Percentiles rank a stretch among this genome's conserved stretches.
These are phyloP conservation scores for Kodamaea ohmeri DNA, from an alignment of 1,139 yeast species.

Conservation along the genomic window DNA sequence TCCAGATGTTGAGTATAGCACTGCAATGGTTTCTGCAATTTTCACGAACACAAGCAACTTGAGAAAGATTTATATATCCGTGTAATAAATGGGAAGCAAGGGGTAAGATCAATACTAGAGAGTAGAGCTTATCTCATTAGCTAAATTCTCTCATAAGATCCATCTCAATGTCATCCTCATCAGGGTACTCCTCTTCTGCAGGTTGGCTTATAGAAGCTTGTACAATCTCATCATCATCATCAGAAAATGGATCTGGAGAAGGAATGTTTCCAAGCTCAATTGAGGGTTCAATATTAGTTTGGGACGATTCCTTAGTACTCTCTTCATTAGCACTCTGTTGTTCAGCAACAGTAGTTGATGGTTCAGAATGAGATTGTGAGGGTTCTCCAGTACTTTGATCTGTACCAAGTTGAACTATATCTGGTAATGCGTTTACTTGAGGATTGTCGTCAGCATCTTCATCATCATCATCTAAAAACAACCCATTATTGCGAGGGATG, in stretches of 20 bases:
- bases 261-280: slow-evolving; percentile 10
- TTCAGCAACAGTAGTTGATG: no score
- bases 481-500: slow-evolving; percentile 17
- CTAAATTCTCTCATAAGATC: slow-evolving; percentile 43
- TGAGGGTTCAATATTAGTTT: neutral
- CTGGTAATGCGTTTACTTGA: no score
- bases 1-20: slow-evolving; percentile 29
- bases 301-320: neutral
- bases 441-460: slow-evolving; percentile 13
- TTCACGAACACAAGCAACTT: slow-evolving; percentile 38
- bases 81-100: neutral
- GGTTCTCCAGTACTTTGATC: no score
- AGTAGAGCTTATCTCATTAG: slow-evolving; percentile 2
- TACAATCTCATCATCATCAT: slow-evolving; percentile 8
- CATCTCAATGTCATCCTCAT: slow-evolving; percentile 26
- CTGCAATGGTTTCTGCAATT: slow-evolving; percentile 47
- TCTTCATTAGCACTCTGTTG: neutral
- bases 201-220: neutral
- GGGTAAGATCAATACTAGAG: no score
- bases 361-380: no score
- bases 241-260: slow-evolving; percentile 21
- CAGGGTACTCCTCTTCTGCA: slow-evolving; percentile 13
- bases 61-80: slow-evolving; percentile 36
- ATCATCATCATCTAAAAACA: slow-evolving; percentile 32
- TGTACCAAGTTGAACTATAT: no score